Evolutionary conservation across 1,139 yeast genomes (phyloP).

Genomic region (Saccharomyces hybrid): DNA sequence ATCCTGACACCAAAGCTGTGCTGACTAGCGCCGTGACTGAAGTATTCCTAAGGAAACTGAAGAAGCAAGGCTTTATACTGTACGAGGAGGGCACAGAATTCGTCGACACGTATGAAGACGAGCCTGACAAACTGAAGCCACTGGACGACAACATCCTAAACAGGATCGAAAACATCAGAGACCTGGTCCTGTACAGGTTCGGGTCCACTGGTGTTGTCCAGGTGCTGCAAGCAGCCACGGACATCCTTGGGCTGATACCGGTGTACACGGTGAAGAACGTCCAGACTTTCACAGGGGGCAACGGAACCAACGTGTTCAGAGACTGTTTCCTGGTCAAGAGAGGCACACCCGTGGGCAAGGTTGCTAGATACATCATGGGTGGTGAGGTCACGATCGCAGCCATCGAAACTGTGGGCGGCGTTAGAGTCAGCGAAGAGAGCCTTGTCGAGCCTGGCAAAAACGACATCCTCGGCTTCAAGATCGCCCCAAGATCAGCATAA

Average conservation of each 20-base stretch:
- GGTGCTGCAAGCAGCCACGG: slow-evolving; percentile 72
- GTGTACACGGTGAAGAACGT: slow-evolving; percentile 87
- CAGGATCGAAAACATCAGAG: slow-evolving; percentile 80
- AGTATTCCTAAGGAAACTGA: slow-evolving; percentile 72
- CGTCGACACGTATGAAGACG: slow-evolving; percentile 80
- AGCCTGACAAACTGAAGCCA: slow-evolving; percentile 67
- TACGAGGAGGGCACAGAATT: slow-evolving; percentile 95
- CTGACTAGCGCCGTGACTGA: slow-evolving; percentile 90
- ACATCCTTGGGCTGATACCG: slow-evolving; percentile 67
- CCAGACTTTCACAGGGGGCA: slow-evolving; percentile 68
- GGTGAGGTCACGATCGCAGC: slow-evolving; percentile 83
- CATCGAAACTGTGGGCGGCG: slow-evolving; percentile 83
- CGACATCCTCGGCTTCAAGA: slow-evolving; percentile 75
- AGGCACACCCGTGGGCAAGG: slow-evolving; percentile 80
- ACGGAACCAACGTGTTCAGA: slow-evolving; percentile 61
- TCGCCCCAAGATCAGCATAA: slow-evolving; percentile 47
- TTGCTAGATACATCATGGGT: slow-evolving; percentile 85
- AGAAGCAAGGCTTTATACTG: slow-evolving; percentile 69
- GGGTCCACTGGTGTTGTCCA: slow-evolving; percentile 96
- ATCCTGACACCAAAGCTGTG: slow-evolving; percentile 73
- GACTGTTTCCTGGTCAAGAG: slow-evolving; percentile 78
- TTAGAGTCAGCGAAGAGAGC: slow-evolving; percentile 77
- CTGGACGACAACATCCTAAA: slow-evolving; percentile 69
- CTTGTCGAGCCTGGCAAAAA: slow-evolving; percentile 66
- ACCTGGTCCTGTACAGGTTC: slow-evolving; percentile 82